Conservation (phyloP, 108 stramenopile species). For the Cyclotella atomus region DNA sequence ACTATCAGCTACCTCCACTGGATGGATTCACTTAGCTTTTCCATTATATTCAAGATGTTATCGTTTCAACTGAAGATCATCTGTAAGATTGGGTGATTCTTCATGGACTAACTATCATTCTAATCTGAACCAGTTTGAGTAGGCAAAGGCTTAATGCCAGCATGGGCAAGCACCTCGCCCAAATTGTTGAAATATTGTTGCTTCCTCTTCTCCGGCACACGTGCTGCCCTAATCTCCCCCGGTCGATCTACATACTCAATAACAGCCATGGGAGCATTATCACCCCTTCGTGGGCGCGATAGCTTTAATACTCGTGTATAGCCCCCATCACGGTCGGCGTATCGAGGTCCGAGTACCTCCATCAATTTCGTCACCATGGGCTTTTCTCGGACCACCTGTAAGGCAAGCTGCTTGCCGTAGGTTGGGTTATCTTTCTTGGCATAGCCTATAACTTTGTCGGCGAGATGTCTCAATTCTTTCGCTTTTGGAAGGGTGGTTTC, state of each 20-base stretch:
- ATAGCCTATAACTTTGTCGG: slow-evolving; percentile 91
- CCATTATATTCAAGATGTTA: no score
- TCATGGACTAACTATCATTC: no score
- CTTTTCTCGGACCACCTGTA: slow-evolving; percentile 69
- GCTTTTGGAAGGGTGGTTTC: slow-evolving; percentile 96
- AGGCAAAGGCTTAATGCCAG: slow-evolving; percentile 39
- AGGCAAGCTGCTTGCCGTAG: slow-evolving; percentile 58
- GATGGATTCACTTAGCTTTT: no score
- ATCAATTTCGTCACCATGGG: slow-evolving; percentile 90
- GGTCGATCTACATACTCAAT: slow-evolving; percentile 99
- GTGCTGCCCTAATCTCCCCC: slow-evolving; percentile 90
- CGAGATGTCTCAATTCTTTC: slow-evolving; percentile 89
- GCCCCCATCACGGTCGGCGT: slow-evolving; percentile 90
- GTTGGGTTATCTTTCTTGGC: slow-evolving; percentile 50
- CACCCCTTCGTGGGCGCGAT: slow-evolving; percentile 79
- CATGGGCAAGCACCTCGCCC: slow-evolving; percentile 48
- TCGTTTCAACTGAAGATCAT: no score
- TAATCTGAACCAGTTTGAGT: background rate
- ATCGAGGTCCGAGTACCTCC: slow-evolving; percentile 95
- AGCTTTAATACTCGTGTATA: slow-evolving; percentile 97
- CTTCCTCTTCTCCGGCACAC: slow-evolving; percentile 69
- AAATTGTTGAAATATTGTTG: slow-evolving; percentile 39
- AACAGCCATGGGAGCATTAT: slow-evolving; percentile 97
- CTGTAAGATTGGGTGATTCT: no score
- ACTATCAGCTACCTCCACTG: no score